Conservation (phyloP, 768 basidiomycete genomes). For the Pleurotus giganteus region DNA sequence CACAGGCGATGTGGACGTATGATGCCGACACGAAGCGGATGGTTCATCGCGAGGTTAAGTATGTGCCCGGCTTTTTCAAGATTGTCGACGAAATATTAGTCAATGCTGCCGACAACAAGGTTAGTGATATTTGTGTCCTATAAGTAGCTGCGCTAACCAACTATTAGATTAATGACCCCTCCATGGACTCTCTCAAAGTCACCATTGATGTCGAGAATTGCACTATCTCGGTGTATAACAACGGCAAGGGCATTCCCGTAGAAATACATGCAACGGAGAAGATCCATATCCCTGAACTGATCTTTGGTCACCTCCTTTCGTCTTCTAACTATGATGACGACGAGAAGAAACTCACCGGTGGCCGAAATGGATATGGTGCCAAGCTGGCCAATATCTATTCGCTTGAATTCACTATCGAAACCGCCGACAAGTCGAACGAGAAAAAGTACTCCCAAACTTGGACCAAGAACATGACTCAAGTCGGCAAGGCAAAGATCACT, state of each 20-base stretch:
- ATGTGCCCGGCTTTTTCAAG: slow-evolving; percentile 98
- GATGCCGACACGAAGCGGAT: slow-evolving; percentile 83
- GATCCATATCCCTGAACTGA: slow-evolving; percentile 94
- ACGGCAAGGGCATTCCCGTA: slow-evolving; percentile 94
- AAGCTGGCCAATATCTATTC: slow-evolving; percentile 99
- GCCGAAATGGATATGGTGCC: slow-evolving; percentile 97
- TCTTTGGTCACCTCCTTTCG: slow-evolving; percentile 93
- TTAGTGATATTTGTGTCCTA: slow-evolving; percentile 26
- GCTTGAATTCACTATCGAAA: slow-evolving; percentile 92
- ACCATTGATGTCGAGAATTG: slow-evolving; percentile 80
- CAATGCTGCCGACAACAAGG: slow-evolving; percentile 99
- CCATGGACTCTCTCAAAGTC: slow-evolving; percentile 91
- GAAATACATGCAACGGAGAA: slow-evolving; percentile 93
- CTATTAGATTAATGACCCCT: slow-evolving; percentile 81
- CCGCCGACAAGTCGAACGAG: slow-evolving; percentile 79
- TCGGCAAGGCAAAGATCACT: slow-evolving; percentile 89
- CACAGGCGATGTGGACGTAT: slow-evolving; percentile 91
- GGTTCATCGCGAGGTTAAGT: slow-evolving; percentile 79
- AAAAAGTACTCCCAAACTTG: slow-evolving; percentile 97
- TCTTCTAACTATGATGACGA: slow-evolving; percentile 98
- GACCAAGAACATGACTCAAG: slow-evolving; percentile 89
- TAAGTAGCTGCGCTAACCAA: not conserved
- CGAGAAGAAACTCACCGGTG: slow-evolving; percentile 98
- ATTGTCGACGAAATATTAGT: slow-evolving; percentile 99
- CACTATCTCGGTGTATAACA: slow-evolving; percentile 92